Conservation (phyloP, 2,329 filamentous ascomycete species). For the Penicillium hesseltinei region DNA sequence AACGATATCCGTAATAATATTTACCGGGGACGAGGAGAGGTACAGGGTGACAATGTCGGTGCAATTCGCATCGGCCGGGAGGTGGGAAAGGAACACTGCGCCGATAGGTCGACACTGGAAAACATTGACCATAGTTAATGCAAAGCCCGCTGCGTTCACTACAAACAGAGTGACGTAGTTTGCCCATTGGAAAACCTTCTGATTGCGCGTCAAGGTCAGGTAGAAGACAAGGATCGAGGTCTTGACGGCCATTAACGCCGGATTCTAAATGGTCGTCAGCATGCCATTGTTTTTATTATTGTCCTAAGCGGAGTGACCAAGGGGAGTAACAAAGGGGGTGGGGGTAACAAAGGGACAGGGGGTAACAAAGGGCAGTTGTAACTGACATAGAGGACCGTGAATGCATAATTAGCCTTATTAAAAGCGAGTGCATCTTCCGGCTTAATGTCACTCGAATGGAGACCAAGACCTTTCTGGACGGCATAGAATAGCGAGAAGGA, state of each 20-base stretch:
- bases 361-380: conserved; percentile 23
- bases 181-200: conserved; percentile 73
- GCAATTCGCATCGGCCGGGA: conserved; percentile 51
- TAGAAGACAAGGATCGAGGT: conserved; percentile 93
- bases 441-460: conserved; percentile 41
- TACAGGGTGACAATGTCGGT: conserved; percentile 64
- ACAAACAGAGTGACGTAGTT: conserved; percentile 76
- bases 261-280: conserved; percentile 59
- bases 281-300: neutral
- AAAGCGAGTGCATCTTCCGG: conserved; percentile 31
- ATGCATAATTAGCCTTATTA: conserved; percentile 56
- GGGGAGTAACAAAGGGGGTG: neutral
- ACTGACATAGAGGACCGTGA: conserved; percentile 60
- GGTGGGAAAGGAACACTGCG: conserved; percentile 62
- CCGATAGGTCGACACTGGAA: conserved; percentile 76
- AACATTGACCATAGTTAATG: conserved; percentile 81
- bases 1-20: conserved; percentile 86
- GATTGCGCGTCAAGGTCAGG: conserved; percentile 74
- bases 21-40: conserved; percentile 77
- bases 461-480: conserved; percentile 44
- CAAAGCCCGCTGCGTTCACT: conserved; percentile 74
- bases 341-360: conserved; percentile 26
- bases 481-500: conserved; percentile 48
- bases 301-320: neutral
- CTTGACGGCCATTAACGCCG: conserved; percentile 85